phyloP scores from a whole-genome alignment of 2,329 filamentous ascomycete genomes.

The Apiospora malaysiana region DNA sequence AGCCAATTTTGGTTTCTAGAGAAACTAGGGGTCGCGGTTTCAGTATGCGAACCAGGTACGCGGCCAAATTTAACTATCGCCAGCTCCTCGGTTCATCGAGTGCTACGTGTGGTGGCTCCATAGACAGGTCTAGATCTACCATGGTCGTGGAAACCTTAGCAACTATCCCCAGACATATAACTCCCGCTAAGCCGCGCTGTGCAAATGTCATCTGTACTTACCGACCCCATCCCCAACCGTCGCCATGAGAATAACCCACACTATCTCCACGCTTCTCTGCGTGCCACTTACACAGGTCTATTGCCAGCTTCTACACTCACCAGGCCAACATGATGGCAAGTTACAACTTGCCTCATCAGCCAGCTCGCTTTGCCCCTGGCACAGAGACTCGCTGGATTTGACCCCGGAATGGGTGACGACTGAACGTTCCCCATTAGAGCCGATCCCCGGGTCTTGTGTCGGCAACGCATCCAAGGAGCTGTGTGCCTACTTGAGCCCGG shows the following conservation, averaged over 20 bases:
- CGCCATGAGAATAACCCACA: background rate
- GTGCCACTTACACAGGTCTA: background rate
- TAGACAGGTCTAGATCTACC: background rate
- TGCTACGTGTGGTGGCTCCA: background rate
- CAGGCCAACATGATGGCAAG: background rate
- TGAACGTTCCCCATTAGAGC: background rate
- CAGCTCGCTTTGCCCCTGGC: background rate
- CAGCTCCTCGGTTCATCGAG: background rate
- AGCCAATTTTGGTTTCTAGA: background rate
- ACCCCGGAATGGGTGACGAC: background rate
- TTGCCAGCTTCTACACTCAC: background rate
- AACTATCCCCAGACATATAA: background rate
- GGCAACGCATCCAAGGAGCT: constrained; percentile 27
- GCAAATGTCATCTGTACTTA: background rate
- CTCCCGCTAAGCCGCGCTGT: background rate
- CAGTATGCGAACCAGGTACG: background rate
- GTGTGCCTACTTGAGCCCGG: constrained; percentile 44
- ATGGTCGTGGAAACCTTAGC: background rate
- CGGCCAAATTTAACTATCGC: background rate
- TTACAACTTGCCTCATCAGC: background rate
- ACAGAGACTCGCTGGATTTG: background rate
- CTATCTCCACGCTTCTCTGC: background rate
- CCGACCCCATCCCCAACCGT: background rate
- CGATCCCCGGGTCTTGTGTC: background rate
- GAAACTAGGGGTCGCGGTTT: background rate